Evolutionary conservation across 495 filamentous ascomycete genomes (phyloP).

Genomic region (Talaromyces wortmannii): DNA sequence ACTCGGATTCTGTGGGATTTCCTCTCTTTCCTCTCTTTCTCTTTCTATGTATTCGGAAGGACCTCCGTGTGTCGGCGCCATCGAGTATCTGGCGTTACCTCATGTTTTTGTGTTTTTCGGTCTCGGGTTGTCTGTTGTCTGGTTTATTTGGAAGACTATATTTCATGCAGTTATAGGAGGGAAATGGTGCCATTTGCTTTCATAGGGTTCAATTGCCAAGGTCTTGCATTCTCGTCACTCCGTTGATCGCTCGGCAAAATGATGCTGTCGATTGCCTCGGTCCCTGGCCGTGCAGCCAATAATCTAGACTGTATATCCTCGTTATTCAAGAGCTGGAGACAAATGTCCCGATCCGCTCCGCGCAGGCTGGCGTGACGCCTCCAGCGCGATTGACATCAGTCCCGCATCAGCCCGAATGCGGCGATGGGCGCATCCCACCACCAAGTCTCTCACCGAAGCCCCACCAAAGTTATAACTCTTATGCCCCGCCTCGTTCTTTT

Average conservation of each 20-base stretch:
- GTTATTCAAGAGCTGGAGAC: conserved; percentile 17
- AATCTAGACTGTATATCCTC: not conserved
- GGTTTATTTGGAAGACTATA: not conserved
- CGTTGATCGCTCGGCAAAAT: not conserved
- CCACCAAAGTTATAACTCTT: conserved; percentile 20
- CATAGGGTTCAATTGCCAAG: not conserved
- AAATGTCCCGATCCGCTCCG: conserved; percentile 27
- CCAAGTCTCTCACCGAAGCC: conserved; percentile 21
- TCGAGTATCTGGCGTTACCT: not conserved
- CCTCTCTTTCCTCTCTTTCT: too few relatives aligned
- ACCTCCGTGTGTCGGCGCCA: not conserved
- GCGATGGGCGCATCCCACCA: conserved; percentile 9
- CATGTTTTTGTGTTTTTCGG: not conserved
- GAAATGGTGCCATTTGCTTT: not conserved
- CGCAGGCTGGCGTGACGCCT: too few relatives aligned
- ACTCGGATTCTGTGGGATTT: not conserved
- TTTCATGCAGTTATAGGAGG: not conserved
- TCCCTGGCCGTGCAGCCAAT: not conserved
- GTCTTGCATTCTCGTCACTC: not conserved
- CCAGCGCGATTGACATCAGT: conserved; percentile 33
- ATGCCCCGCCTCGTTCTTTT: conserved; percentile 6
- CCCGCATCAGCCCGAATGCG: conserved; percentile 40
- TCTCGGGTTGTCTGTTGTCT: not conserved
- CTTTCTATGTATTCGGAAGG: not conserved
- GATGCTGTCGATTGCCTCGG: not conserved